phyloP scores from a whole-genome alignment of 2,329 filamentous ascomycete species.

The Diaporthe velutina region DNA sequence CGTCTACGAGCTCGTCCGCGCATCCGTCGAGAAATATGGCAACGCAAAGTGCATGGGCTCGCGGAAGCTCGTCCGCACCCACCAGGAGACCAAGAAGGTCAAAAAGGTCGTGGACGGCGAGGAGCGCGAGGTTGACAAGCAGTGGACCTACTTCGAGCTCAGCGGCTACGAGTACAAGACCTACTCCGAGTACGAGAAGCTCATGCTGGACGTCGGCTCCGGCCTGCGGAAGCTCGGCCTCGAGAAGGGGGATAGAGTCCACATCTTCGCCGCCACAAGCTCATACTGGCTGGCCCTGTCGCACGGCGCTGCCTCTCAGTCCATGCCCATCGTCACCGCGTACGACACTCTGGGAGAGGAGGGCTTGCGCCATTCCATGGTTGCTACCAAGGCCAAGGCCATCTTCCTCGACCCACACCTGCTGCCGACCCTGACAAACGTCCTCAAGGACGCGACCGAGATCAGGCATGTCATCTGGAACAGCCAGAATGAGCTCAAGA shows the following conservation, averaged over 20 bases:
- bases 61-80: slow-evolving; percentile 80
- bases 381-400: slow-evolving; percentile 77
- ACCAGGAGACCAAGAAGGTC: slow-evolving; percentile 88
- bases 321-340: slow-evolving; percentile 85
- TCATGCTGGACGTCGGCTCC: slow-evolving; percentile 75
- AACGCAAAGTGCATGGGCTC: slow-evolving; percentile 76
- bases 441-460: slow-evolving; percentile 64
- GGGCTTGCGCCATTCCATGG: slow-evolving; percentile 79
- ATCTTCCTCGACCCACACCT: slow-evolving; percentile 83
- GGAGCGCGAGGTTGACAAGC: slow-evolving; percentile 84
- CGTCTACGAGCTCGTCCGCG: slow-evolving; percentile 80
- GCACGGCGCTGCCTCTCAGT: slow-evolving; percentile 75
- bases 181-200: slow-evolving; percentile 82
- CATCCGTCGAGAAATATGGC: slow-evolving; percentile 74
- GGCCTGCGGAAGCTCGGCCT: slow-evolving; percentile 82
- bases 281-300: slow-evolving; percentile 65
- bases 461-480: slow-evolving; percentile 68
- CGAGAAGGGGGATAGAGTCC: slow-evolving; percentile 75
- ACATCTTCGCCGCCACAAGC: slow-evolving; percentile 84
- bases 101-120: slow-evolving; percentile 89
- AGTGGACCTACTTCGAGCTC: slow-evolving; percentile 90
- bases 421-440: slow-evolving; percentile 67
- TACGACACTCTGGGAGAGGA: slow-evolving; percentile 86
- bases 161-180: slow-evolving; percentile 82
- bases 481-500: slow-evolving; percentile 64